Evolutionary conservation across 768 basidiomycete species (phyloP), one percentile per base, ranked within the genome.

Genomic region (Sporobolomyces roseus): DNA sequence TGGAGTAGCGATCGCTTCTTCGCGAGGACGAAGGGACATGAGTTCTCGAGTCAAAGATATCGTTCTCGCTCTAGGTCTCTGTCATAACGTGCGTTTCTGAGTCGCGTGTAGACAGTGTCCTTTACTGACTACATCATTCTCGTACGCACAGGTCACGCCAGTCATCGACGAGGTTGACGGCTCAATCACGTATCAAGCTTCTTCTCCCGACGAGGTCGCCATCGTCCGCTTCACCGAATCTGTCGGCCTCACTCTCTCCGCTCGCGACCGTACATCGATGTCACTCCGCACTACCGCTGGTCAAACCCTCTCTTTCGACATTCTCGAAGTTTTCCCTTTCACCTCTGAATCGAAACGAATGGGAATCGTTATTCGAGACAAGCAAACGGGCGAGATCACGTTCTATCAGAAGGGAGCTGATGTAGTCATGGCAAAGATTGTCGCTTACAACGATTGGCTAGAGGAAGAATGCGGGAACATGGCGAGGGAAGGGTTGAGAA

Each of bases 391-490:
- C 56, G 91, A 93, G 66, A 86, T 93, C 59, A 85, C 83, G 14
- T 99, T 99, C 80, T 80, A 93, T 66, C 91, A 98, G 77, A 99
- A 99, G 77, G 96, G 96, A 30, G 96, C 94, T 0, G 96, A 99
- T 77, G 92, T 93, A n/a, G 91, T 98, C 46, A 98, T 99, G 96
- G 83, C 88, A 30, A 85, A 83, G 75, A 92, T 99, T 60, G 94
- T 98, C 41, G 91, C 91, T 77, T 85, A 89, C 75, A 98, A 98
- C 78, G 96, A 98, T 79, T 98, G 96, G 96, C 82, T 99, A 2
- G 96, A 99, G 75, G 96, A 99, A 77, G 96, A 99, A 79, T 92
- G 90, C 12, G 93, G 88, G 14, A 98, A 99, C 77, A 98, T 99
- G 94, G 94, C 94, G 1, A 83, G 94, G 21, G 96, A 99, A 74